Base-by-base conservation (phyloP, 106 monocot species). In the Gastrodia elata region DNA sequence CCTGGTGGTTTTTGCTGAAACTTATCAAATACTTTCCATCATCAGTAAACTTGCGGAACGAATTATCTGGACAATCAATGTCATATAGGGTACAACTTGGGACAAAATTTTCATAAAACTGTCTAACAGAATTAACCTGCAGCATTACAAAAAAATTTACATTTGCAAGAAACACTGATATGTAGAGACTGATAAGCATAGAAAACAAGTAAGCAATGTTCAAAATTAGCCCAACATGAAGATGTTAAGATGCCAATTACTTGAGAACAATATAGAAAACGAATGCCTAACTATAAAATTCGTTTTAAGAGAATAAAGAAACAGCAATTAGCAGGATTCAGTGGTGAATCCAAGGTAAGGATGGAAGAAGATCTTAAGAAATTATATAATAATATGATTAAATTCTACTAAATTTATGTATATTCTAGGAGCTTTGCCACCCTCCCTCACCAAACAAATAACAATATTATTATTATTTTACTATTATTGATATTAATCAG, bases 1-100 rank as follows among this genome's bases (percentile, higher is more conserved):
- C 98, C 70, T 93, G 93, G 39, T 88, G 83, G 73, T 85, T 93
- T 68, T 85, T 86, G 88, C 98, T 91, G 77, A 98, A 93, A 75
- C 88, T 84, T 55, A 98, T 79, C 28, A 98, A 85, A 74, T 85
- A 98, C 28, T 78, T 86, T 1, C 98, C 98, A 79, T 98, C 98
- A 76, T 98, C 93, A 38, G 98, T 98, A 76, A 98, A 85, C 76
- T 98, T 98, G 65, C 88, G 91, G 73, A 98, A 98, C 40, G 73
- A 87, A 80, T 87, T 58, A 34, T 98, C 93, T 3, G 98, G 98
- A 61, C 93, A 93, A 79, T 89, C 91, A 64, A 98, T 70, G 77
- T 98, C 98, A 87, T 77, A 89, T 65, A 93, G 59, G 25, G 98
- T 98, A 76, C 70, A 89, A 78, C 75, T 91, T 58, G 98, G 98